Percentiles rank a stretch among this genome's conserved stretches.
phyloP scores from a whole-genome alignment of 768 basidiomycete species.

The Dictyophora rubrovolvata region DNA sequence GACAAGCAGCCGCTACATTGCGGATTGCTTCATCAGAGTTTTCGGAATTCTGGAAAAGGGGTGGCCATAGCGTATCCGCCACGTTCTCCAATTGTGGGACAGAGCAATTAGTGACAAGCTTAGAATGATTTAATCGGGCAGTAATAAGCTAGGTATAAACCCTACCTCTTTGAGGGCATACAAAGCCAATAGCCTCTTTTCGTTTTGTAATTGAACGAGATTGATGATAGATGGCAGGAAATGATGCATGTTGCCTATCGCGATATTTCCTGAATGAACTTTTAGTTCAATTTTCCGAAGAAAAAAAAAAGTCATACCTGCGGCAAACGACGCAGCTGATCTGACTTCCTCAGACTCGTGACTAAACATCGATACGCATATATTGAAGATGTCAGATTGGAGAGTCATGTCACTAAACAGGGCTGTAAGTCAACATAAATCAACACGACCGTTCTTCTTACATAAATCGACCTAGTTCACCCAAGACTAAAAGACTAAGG shows the following conservation, averaged over 20 bases:
- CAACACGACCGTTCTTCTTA: slow-evolving; percentile 27
- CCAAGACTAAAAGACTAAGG: slow-evolving; percentile 78
- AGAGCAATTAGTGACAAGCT: slow-evolving; percentile 90
- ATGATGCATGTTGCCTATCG: slow-evolving; percentile 81
- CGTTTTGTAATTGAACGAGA: slow-evolving; percentile 61
- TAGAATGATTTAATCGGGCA: neutral
- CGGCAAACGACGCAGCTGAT: slow-evolving; percentile 89
- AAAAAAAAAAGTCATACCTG: slow-evolving; percentile 38
- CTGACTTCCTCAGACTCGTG: slow-evolving; percentile 78
- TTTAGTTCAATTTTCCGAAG: neutral
- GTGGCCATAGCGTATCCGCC: slow-evolving; percentile 85
- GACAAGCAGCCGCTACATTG: slow-evolving; percentile 92
- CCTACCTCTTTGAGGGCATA: slow-evolving; percentile 87
- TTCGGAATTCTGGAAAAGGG: slow-evolving; percentile 85
- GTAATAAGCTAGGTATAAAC: neutral
- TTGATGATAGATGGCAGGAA: slow-evolving; percentile 83
- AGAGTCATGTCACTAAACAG: slow-evolving; percentile 72
- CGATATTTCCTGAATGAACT: slow-evolving; percentile 68
- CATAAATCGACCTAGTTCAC: slow-evolving; percentile 90
- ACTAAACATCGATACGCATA: slow-evolving; percentile 63
- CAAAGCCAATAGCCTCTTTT: slow-evolving; percentile 74
- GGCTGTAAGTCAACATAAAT: neutral
- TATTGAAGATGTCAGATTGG: slow-evolving; percentile 68
- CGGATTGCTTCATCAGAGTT: slow-evolving; percentile 84
- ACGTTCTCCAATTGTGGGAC: slow-evolving; percentile 75